Evolutionary conservation across 2,329 filamentous ascomycete genomes (phyloP), one percentile per base, ranked within the genome.

Genomic region (Pyricularia sp.): DNA sequence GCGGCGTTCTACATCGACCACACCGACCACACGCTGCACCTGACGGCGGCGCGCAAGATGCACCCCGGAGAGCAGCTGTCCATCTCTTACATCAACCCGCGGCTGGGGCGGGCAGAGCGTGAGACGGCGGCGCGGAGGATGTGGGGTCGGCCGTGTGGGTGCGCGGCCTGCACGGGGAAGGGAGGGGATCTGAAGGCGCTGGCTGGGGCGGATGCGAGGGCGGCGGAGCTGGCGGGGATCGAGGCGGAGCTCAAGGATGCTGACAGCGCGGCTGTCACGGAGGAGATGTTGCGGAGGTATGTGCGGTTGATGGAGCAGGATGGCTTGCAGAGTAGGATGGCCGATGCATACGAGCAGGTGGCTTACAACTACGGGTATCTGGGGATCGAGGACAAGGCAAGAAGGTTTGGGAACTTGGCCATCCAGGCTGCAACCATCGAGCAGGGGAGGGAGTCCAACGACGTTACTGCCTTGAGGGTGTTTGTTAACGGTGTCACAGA

Each of bases 351-450:
- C 68, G 76, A 77, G 22, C 72, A 75, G 66, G 74, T 75, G 5
- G 76, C 78, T 28, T 62, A 78, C 49, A 75, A 77, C 24, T 77
- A 75, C 64, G 77, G 75, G 69, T 75, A 77, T 13, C 71, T 76
- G 7, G 72, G 72, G 2, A 62, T 69, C 13, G 68, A 68, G 68
- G 74, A 30, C 66, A 70, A 62, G 64, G 75, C 77, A 0, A 67
- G 70, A 8, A 69, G 70, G 64, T 77, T 75, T 69, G 77, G 76
- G 3, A 65, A 69, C 33, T 66, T 72, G 64, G 76, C 77, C 3
- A 68, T 71, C 31, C 73, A 76, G 66, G 72, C 73, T 13, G 71
- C 74, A 4, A 68, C 74, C 60, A 70, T 77, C 67, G 78, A 78
- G 65, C 73, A 75, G 66, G 77, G 77, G 4, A 59, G 63, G 8